These are phyloP conservation scores for Fusarium sterilihyphosum DNA, from an alignment of 2,329 filamentous ascomycete species.

Conservation along the genomic window DNA sequence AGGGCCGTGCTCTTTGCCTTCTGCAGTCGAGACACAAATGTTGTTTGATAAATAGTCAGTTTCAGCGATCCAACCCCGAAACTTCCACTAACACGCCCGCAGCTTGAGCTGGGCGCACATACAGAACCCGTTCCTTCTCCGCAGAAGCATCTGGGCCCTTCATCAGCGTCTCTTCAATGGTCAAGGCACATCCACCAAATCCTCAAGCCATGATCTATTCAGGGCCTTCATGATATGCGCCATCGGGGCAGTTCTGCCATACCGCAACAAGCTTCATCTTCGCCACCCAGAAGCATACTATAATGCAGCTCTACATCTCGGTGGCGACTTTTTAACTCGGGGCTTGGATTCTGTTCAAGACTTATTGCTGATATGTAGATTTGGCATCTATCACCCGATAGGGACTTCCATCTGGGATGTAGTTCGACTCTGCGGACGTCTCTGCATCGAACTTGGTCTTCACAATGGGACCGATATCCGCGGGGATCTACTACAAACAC, in stretches of 20 bases:
- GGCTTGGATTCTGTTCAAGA: constrained; percentile 30
- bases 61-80: fast-evolving
- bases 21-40: neutral
- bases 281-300: constrained; percentile 30
- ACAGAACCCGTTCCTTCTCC: constrained; percentile 11
- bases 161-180: constrained; percentile 4
- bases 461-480: neutral
- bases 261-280: constrained; percentile 4
- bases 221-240: constrained; percentile 34
- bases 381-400: constrained; percentile 37
- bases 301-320: constrained; percentile 16
- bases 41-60: constrained; percentile 25
- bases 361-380: constrained; percentile 27
- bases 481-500: constrained; percentile 13
- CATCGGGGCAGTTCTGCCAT: constrained; percentile 10
- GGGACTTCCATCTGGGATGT: constrained; percentile 37
- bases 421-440: constrained; percentile 21
- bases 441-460: constrained; percentile 31
- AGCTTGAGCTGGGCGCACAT: constrained; percentile 26
- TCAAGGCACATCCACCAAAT: fast-evolving
- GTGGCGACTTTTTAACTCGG: neutral
- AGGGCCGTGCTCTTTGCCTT: neutral
- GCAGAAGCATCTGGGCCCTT: constrained; percentile 12
- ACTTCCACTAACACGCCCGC: fast-evolving
- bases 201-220: neutral